Percentiles rank a stretch among this genome's conserved stretches.
Conservation (phyloP, 2,329 filamentous ascomycete genomes). For the Cordyceps militaris region DNA sequence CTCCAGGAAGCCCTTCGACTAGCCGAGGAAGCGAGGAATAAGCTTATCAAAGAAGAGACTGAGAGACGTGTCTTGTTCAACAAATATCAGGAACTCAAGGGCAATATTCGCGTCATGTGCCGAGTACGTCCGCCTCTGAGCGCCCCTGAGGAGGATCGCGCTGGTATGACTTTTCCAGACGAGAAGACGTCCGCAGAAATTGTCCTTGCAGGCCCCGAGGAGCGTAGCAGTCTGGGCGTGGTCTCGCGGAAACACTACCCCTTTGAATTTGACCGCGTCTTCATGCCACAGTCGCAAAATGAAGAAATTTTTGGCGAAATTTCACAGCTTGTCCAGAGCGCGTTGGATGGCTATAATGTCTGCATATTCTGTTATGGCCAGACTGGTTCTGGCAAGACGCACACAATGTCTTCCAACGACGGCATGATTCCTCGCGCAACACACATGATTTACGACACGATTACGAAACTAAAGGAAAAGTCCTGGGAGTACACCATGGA, state of each 20-base stretch:
- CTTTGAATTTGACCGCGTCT: conserved; percentile 92
- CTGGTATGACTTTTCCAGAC: conserved; percentile 73
- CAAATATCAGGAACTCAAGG: conserved; percentile 94
- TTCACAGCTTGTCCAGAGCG: conserved; percentile 91
- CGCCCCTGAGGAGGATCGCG: conserved; percentile 53
- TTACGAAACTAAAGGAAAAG: conserved; percentile 75
- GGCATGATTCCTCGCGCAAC: conserved; percentile 95
- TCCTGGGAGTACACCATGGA: conserved; percentile 94
- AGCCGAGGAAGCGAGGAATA: conserved; percentile 66
- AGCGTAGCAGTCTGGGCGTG: conserved; percentile 71
- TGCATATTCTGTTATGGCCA: conserved; percentile 99
- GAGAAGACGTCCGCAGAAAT: conserved; percentile 84
- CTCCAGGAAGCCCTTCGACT: conserved; percentile 69
- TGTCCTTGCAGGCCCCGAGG: conserved; percentile 72
- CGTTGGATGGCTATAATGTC: conserved; percentile 94
- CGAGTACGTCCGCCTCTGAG: conserved; percentile 73
- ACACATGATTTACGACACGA: conserved; percentile 86
- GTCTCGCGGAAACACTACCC: conserved; percentile 71
- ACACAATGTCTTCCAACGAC: conserved; percentile 84
- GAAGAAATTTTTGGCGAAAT: conserved; percentile 91
- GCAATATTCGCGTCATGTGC: conserved; percentile 98
- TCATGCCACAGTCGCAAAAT: conserved; percentile 70
- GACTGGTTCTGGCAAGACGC: conserved; percentile 69
- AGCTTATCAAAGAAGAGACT: conserved; percentile 85
- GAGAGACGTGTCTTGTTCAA: conserved; percentile 89